Percentiles rank a stretch among this genome's conserved stretches.
phyloP scores from a whole-genome alignment of 1,284 basidiomycete species.

The Naganishia albida region DNA sequence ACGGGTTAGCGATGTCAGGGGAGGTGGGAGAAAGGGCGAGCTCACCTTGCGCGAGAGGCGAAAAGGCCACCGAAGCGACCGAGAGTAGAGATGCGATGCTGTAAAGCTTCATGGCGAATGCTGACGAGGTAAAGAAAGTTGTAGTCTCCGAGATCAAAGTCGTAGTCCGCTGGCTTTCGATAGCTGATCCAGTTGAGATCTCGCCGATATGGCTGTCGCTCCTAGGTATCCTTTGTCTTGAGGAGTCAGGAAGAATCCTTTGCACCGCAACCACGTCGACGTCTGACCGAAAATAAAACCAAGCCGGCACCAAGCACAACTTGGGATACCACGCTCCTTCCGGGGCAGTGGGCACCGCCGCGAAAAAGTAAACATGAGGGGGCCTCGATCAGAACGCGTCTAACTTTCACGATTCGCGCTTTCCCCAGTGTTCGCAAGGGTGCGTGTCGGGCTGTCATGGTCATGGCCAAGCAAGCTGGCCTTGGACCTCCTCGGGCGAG shows the following conservation, averaged over 20 bases:
- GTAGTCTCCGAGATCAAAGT: background rate
- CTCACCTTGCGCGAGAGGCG: constrained; percentile 13
- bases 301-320: constrained; percentile 22
- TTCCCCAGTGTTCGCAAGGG: background rate
- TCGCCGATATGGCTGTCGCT: too few species aligned
- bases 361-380: constrained; percentile 20
- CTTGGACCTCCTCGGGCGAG: too few species aligned
- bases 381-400: constrained; percentile 1
- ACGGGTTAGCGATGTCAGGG: background rate
- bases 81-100: constrained; percentile 6
- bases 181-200: too few species aligned
- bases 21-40: background rate
- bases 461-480: too few species aligned
- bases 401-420: constrained; percentile 8
- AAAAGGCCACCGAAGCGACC: background rate
- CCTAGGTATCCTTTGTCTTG: background rate
- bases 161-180: too few species aligned
- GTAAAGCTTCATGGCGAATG: constrained; percentile 17
- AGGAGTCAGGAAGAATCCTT: too few species aligned
- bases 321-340: constrained; percentile 6
- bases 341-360: constrained; percentile 15
- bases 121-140: background rate
- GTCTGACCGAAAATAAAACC: constrained; percentile 18
- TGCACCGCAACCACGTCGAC: background rate
- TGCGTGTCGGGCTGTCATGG: too few species aligned